phyloP scores from a whole-genome alignment of 805 yeast genomes.

The Yarrowia sp. region DNA sequence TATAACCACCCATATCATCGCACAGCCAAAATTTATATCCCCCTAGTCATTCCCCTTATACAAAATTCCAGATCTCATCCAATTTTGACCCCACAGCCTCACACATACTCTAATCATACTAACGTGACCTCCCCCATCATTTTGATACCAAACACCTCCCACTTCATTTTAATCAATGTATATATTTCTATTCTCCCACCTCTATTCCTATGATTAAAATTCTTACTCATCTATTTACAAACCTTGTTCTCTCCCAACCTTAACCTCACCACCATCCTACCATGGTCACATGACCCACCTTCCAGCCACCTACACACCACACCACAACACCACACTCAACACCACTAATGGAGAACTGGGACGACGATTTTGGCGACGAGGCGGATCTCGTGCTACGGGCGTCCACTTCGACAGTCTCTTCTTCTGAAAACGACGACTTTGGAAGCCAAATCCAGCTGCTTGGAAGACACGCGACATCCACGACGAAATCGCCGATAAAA shows the following conservation, averaged over 20 bases:
- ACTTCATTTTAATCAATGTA: too few relatives aligned
- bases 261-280: neutral
- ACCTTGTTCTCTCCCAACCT: neutral
- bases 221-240: neutral
- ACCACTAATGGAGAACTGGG: constrained; percentile 17
- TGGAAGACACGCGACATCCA: neutral
- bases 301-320: neutral
- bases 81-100: too few relatives aligned
- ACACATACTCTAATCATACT: too few relatives aligned
- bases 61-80: too few relatives aligned
- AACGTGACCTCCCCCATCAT: too few relatives aligned
- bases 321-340: neutral
- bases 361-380: constrained; percentile 24
- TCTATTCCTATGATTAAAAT: too few relatives aligned
- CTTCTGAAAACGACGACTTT: constrained; percentile 11
- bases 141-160: too few relatives aligned
- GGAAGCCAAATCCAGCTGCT: neutral
- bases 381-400: constrained; percentile 25
- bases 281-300: constrained; percentile 2
- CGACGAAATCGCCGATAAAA: constrained; percentile 5
- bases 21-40: too few relatives aligned
- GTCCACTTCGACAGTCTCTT: constrained; percentile 16
- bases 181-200: too few relatives aligned
- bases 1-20: too few relatives aligned
- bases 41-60: too few relatives aligned